Base-by-base conservation (phyloP, 345 rosid genomes). In the Bretschneidera sinensis region DNA sequence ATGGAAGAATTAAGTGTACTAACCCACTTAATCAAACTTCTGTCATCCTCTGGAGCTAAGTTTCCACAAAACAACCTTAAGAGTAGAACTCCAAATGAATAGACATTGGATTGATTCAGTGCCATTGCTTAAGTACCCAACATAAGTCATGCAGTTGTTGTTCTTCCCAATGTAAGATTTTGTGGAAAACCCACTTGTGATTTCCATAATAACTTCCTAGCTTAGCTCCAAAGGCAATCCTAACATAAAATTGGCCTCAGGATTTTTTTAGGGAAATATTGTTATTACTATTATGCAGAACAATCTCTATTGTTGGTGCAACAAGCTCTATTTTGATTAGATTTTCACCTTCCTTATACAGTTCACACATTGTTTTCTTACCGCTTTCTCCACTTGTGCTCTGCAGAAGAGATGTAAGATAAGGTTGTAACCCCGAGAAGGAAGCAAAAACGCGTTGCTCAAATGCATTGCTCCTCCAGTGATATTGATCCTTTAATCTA, bases 71-170 rank as follows among this genome's bases (percentile, higher is more conserved):
- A 79, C 55, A 79, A 59, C 63, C 76, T 67, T 54, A 79, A 43
- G 43, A 79, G 78, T 55, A 79, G 66, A 54, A 75, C 66, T 43
- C 83, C 83, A 17, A 75, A 75, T 10, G 69, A 54, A 25, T 63
- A 57, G 21, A 79, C 67, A 64, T 79, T 78, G 7, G 53, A 48
- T 69, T 75, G 72, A 24, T 64, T 17, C 18, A 69, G 33, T 15
- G 51, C 49, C 56, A 52, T 54, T 47, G 74, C 45, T 48, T 14
- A 53, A 35, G 25, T 55, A 60, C 23, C 79, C 79, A 28, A n/a
- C 21, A 14, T 65, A 74, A 11, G 51, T 34, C 19, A 19, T 25
- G 24, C 18, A 68, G 53, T 51, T 62, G 52, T 62, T 62, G 33
- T 24, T 47, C 52, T 56, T 18, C 49, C 60, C 52, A 1, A 2